phyloP scores from a whole-genome alignment of 768 basidiomycete genomes.

The Lentinula detonsa region DNA sequence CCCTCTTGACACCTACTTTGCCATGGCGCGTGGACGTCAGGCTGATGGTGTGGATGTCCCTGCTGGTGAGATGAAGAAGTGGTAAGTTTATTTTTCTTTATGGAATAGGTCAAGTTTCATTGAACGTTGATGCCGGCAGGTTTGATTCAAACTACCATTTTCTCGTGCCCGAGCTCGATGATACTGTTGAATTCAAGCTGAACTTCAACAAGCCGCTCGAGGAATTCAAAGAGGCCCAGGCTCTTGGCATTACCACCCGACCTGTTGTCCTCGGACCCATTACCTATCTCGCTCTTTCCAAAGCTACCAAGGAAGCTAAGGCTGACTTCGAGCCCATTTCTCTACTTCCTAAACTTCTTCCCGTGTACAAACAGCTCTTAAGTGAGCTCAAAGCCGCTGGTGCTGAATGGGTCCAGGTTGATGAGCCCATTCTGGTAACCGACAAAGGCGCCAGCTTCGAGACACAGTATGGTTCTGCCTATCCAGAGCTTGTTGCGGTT shows the following conservation, averaged over 20 bases:
- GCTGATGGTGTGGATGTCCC: conserved; percentile 92
- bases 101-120: not conserved
- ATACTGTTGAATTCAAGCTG: conserved; percentile 88
- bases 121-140: conserved; percentile 36
- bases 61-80: conserved; percentile 99
- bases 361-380: conserved; percentile 88
- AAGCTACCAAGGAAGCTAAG: conserved; percentile 79
- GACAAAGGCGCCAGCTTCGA: conserved; percentile 75
- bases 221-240: conserved; percentile 94
- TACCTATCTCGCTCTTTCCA: conserved; percentile 92
- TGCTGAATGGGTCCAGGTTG: conserved; percentile 91
- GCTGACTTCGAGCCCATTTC: conserved; percentile 87
- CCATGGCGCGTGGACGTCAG: conserved; percentile 99
- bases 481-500: conserved; percentile 73
- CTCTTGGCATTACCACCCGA: conserved; percentile 81
- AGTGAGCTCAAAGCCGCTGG: conserved; percentile 89
- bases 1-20: conserved; percentile 92
- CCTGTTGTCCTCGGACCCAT: conserved; percentile 95
- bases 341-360: conserved; percentile 83
- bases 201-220: conserved; percentile 92
- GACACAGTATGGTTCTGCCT: conserved; percentile 75
- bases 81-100: conserved; percentile 44
- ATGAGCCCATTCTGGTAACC: conserved; percentile 94
- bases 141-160: conserved; percentile 99
- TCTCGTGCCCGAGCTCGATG: conserved; percentile 94